Conservation (phyloP, 441 rosid genomes). For the Croton laevigatus region DNA sequence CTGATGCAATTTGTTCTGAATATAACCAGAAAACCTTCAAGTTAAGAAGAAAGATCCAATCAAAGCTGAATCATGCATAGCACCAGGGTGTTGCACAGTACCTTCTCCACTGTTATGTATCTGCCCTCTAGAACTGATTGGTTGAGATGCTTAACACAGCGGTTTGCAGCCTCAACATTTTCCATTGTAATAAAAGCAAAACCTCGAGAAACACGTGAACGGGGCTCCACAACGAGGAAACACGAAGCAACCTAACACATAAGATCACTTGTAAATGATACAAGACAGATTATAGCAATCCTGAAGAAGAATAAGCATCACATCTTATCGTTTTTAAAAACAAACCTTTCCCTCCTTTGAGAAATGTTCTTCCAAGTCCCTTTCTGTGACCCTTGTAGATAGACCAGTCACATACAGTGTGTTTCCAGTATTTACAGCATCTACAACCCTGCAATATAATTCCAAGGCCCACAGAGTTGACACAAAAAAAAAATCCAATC, state of each 20-base stretch:
- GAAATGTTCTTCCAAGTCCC: slow-evolving; percentile 90
- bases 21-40: slow-evolving; percentile 87
- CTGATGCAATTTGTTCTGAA: slow-evolving; percentile 93
- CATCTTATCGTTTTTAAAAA: not conserved
- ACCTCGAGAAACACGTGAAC: slow-evolving; percentile 89
- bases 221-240: slow-evolving; percentile 94
- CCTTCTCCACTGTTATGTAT: slow-evolving; percentile 97
- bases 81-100: slow-evolving; percentile 37
- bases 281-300: not conserved
- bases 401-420: slow-evolving; percentile 94
- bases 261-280: slow-evolving; percentile 7
- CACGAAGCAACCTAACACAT: slow-evolving; percentile 69
- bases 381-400: slow-evolving; percentile 85
- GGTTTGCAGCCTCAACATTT: slow-evolving; percentile 67
- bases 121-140: slow-evolving; percentile 95
- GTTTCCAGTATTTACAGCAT: slow-evolving; percentile 57
- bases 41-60: slow-evolving; percentile 53
- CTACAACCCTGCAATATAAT: slow-evolving; percentile 43
- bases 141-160: slow-evolving; percentile 89
- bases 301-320: not conserved
- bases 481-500: not conserved
- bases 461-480: not conserved
- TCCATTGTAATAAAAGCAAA: slow-evolving; percentile 96
- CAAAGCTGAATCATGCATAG: slow-evolving; percentile 21
- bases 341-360: slow-evolving; percentile 94